Percentiles rank a stretch among this genome's conserved stretches.
phyloP scores from a whole-genome alignment of 768 basidiomycete genomes.

The Xerocomus brunneocitrinus region DNA sequence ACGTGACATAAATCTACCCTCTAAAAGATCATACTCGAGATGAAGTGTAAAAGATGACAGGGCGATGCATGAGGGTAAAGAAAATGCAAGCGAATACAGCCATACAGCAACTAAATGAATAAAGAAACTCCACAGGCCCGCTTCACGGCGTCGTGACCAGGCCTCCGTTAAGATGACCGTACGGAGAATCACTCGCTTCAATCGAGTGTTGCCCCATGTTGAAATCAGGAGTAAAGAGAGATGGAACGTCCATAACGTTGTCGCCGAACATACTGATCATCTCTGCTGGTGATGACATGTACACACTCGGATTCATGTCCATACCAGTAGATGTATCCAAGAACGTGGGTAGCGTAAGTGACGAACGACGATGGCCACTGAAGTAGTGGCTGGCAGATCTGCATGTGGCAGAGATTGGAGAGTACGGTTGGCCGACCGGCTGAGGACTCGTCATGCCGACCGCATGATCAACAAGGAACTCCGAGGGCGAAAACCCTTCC shows the following conservation, averaged over 20 bases:
- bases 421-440: conserved; percentile 17
- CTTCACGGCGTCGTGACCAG: conserved; percentile 28
- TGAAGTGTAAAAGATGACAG: neutral
- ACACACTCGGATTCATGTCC: conserved; percentile 49
- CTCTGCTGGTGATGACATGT: conserved; percentile 52
- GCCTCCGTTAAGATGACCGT: conserved; percentile 20
- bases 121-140: neutral
- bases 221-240: conserved; percentile 32
- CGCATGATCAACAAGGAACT: conserved; percentile 54
- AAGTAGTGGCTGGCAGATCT: conserved; percentile 22
- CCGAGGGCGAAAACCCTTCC: conserved; percentile 60
- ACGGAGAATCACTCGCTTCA: conserved; percentile 27
- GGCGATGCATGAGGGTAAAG: conserved; percentile 9
- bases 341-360: conserved; percentile 25
- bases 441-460: conserved; percentile 23
- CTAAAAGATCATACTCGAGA: neutral
- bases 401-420: conserved; percentile 17
- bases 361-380: conserved; percentile 18
- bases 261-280: conserved; percentile 61
- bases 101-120: conserved; percentile 5
- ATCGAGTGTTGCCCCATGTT: conserved; percentile 22
- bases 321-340: conserved; percentile 30
- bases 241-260: conserved; percentile 31
- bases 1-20: conserved; percentile 9
- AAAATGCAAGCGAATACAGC: conserved; percentile 1